Percentiles rank a stretch among this genome's conserved stretches.
These are phyloP conservation scores for Phytopythium delawarense DNA, from an alignment of 352 stramenopile genomes.

Conservation along the genomic window DNA sequence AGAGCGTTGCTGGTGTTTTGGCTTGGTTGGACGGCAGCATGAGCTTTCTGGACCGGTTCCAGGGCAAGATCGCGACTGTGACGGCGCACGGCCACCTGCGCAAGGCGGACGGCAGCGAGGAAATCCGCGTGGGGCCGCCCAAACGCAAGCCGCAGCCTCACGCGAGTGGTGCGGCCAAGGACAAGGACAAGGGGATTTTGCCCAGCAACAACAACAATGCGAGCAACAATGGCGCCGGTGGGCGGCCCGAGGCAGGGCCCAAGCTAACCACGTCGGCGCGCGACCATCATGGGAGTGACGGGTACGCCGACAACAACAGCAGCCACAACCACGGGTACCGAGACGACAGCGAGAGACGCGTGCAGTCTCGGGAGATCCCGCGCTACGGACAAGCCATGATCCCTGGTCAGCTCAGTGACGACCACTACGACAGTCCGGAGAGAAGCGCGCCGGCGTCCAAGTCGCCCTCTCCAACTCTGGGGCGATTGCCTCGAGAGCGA, in stretches of 20 bases:
- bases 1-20: background rate
- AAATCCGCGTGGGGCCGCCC: constrained; percentile 67
- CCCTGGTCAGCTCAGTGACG: constrained; percentile 27
- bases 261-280: background rate
- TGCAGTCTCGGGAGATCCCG: constrained; percentile 8
- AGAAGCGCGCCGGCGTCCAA: background rate
- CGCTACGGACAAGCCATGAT: constrained; percentile 18
- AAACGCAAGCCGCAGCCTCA: constrained; percentile 38
- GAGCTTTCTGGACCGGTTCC: constrained; percentile 83
- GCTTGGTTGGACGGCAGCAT: constrained; percentile 16
- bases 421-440: constrained; percentile 22
- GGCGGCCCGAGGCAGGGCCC: background rate
- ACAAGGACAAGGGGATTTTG: background rate
- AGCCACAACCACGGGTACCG: background rate
- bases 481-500: background rate
- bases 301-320: background rate
- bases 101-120: constrained; percentile 74
- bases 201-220: constrained; percentile 8
- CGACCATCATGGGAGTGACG: background rate
- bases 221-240: background rate
- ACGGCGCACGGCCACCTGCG: constrained; percentile 74
- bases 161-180: constrained; percentile 10
- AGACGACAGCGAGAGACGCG: background rate
- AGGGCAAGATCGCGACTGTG: constrained; percentile 81
- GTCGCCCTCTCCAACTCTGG: background rate